phyloP scores from a whole-genome alignment of 2,329 filamentous ascomycete species.

The Trichoderma atroviride region DNA sequence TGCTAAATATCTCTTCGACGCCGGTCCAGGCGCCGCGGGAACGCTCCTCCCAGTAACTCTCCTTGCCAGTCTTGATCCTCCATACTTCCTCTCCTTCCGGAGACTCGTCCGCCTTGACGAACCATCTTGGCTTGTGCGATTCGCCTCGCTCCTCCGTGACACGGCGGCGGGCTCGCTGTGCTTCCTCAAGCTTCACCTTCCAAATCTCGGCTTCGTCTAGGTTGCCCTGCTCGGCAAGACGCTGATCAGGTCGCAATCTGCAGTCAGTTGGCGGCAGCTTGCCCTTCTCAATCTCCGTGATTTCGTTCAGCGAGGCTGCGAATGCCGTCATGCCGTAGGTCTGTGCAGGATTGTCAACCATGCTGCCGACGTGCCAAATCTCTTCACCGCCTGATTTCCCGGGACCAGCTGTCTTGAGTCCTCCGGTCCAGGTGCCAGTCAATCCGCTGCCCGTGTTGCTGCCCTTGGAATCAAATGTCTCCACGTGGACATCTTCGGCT shows the following conservation, averaged over 20 bases:
- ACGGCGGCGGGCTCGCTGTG: slow-evolving; percentile 73
- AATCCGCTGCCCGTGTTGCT: slow-evolving; percentile 67
- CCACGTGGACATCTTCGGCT: slow-evolving; percentile 83
- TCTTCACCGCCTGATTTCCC: slow-evolving; percentile 64
- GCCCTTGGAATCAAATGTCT: slow-evolving; percentile 70
- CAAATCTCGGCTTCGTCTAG: slow-evolving; percentile 81
- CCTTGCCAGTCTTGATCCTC: slow-evolving; percentile 77
- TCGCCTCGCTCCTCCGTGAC: slow-evolving; percentile 76
- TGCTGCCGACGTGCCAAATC: slow-evolving; percentile 76
- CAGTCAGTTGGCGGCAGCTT: slow-evolving; percentile 81
- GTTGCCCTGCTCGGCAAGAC: slow-evolving; percentile 78
- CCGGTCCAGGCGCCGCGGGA: slow-evolving; percentile 66
- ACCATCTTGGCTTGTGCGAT: slow-evolving; percentile 79
- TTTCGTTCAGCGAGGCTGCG: slow-evolving; percentile 82
- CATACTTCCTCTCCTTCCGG: slow-evolving; percentile 68
- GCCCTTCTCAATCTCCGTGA: slow-evolving; percentile 75
- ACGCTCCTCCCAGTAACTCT: slow-evolving; percentile 92
- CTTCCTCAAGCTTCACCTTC: slow-evolving; percentile 84
- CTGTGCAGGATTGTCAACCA: slow-evolving; percentile 77
- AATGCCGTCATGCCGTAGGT: slow-evolving; percentile 90
- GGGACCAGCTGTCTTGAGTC: slow-evolving; percentile 66
- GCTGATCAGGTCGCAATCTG: slow-evolving; percentile 83
- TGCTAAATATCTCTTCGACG: slow-evolving; percentile 54
- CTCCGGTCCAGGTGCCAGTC: slow-evolving; percentile 80
- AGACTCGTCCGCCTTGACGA: slow-evolving; percentile 67